Evolutionary conservation across 2,329 filamentous ascomycete genomes (phyloP).

Genomic region (Cryphonectria japonica): DNA sequence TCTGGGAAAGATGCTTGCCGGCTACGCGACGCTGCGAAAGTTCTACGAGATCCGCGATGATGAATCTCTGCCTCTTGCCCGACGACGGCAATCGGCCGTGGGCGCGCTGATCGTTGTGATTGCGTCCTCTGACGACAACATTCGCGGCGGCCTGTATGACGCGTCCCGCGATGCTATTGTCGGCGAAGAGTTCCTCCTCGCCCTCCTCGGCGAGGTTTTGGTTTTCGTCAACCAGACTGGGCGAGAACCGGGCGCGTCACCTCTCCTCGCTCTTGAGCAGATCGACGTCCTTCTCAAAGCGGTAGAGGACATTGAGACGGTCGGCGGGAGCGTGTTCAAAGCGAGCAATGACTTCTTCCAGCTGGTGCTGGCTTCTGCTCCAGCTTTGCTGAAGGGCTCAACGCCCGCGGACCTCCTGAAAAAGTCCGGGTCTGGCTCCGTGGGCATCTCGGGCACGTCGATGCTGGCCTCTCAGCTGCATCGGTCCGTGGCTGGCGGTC

Average conservation of each 20-base stretch:
- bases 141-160: slow-evolving; percentile 88
- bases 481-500: slow-evolving; percentile 57
- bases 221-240: slow-evolving; percentile 68
- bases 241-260: slow-evolving; percentile 37
- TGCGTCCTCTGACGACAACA: slow-evolving; percentile 83
- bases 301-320: slow-evolving; percentile 78
- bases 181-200: slow-evolving; percentile 83
- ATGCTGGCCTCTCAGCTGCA: slow-evolving; percentile 68
- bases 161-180: slow-evolving; percentile 79
- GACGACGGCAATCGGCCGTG: slow-evolving; percentile 73
- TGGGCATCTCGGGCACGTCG: slow-evolving; percentile 74
- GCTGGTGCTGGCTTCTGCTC: slow-evolving; percentile 72
- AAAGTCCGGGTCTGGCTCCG: slow-evolving; percentile 61
- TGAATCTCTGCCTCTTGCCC: slow-evolving; percentile 52
- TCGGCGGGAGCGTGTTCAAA: slow-evolving; percentile 69
- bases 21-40: slow-evolving; percentile 86
- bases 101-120: slow-evolving; percentile 81
- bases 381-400: slow-evolving; percentile 60
- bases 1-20: slow-evolving; percentile 83
- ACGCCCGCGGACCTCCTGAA: slow-evolving; percentile 67
- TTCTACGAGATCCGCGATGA: slow-evolving; percentile 87
- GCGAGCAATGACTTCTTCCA: slow-evolving; percentile 80
- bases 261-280: slow-evolving; percentile 69
- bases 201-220: slow-evolving; percentile 75
- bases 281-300: slow-evolving; percentile 77